A percentile compares a stretch with the other conserved stretches of the same genome.
These are phyloP conservation scores for Corrigiola litoralis DNA, from an alignment of 179 eudicot genomes.

Conservation along the genomic window DNA sequence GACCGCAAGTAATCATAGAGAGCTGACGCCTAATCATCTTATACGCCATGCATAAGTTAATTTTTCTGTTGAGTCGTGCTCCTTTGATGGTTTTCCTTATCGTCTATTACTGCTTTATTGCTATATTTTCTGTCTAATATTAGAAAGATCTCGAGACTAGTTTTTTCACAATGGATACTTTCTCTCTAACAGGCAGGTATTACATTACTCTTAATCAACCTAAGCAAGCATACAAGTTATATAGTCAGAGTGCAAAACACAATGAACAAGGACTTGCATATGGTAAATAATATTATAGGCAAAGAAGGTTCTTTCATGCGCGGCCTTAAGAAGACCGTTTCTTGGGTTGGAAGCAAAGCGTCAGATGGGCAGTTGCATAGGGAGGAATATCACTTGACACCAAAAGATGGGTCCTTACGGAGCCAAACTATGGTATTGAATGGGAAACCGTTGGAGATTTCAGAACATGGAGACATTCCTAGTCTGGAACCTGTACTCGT, in stretches of 20 bases:
- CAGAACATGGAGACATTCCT: slow-evolving; percentile 58
- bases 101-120: too few relatives aligned
- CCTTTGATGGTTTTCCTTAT: too few relatives aligned
- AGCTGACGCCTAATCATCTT: too few relatives aligned
- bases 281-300: not conserved
- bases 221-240: slow-evolving; percentile 61
- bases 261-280: slow-evolving; percentile 19
- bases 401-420: slow-evolving; percentile 47
- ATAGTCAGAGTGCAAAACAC: slow-evolving; percentile 33
- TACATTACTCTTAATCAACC: slow-evolving; percentile 77
- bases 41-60: too few relatives aligned
- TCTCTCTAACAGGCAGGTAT: slow-evolving; percentile 60
- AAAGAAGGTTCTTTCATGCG: slow-evolving; percentile 29
- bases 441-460: slow-evolving; percentile 48
- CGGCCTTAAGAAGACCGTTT: slow-evolving; percentile 46
- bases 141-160: too few relatives aligned
- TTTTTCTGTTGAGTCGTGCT: too few relatives aligned
- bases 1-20: too few relatives aligned
- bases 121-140: too few relatives aligned
- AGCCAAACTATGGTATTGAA: slow-evolving; percentile 71
- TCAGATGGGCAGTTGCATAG: slow-evolving; percentile 44
- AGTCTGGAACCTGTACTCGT: slow-evolving; percentile 43
- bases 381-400: slow-evolving; percentile 81
- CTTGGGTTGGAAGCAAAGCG: slow-evolving; percentile 76
- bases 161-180: too few relatives aligned